Evolutionary conservation across 352 stramenopile species (phyloP).

Genomic region (Phytophthora litchii): DNA sequence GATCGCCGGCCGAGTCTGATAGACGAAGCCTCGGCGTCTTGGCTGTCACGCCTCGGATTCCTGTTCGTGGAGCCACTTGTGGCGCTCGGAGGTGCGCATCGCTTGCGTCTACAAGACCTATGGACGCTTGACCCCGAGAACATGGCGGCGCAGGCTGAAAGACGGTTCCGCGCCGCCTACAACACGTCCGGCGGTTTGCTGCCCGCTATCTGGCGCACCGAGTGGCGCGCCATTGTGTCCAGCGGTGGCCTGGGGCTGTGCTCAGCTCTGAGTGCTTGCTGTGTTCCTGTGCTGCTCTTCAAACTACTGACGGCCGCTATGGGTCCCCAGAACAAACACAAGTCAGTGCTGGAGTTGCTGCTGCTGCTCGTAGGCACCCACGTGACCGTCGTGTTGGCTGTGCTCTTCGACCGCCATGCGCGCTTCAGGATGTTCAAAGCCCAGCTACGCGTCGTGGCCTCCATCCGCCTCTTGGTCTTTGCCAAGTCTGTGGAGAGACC

Average conservation of each 20-base stretch:
- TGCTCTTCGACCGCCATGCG: slow-evolving; percentile 40
- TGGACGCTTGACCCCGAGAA: slow-evolving; percentile 42
- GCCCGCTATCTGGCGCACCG: slow-evolving; percentile 33
- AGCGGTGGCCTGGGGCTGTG: slow-evolving; percentile 30
- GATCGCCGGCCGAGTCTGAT: slow-evolving; percentile 11
- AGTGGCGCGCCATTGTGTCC: slow-evolving; percentile 33
- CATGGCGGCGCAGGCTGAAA: slow-evolving; percentile 24
- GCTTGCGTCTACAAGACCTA: slow-evolving; percentile 35
- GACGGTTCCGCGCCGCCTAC: slow-evolving; percentile 39
- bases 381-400: slow-evolving; percentile 30
- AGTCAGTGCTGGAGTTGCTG: slow-evolving; percentile 24
- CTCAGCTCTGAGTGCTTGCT: slow-evolving; percentile 22
- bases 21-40: slow-evolving; percentile 21
- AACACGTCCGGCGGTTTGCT: slow-evolving; percentile 14
- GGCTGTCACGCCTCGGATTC: slow-evolving; percentile 42
- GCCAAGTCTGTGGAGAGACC: slow-evolving; percentile 41
- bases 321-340: slow-evolving; percentile 8
- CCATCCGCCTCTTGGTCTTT: slow-evolving; percentile 45
- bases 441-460: slow-evolving; percentile 36
- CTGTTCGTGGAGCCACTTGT: slow-evolving; percentile 43
- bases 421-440: slow-evolving; percentile 43
- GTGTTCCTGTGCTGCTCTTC: slow-evolving; percentile 41
- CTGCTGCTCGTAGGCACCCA: slow-evolving; percentile 42
- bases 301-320: slow-evolving; percentile 36
- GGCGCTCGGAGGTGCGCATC: slow-evolving; percentile 21